Evolutionary conservation across 306 rosid genomes (phyloP).

Genomic region (Castanea crenata): DNA sequence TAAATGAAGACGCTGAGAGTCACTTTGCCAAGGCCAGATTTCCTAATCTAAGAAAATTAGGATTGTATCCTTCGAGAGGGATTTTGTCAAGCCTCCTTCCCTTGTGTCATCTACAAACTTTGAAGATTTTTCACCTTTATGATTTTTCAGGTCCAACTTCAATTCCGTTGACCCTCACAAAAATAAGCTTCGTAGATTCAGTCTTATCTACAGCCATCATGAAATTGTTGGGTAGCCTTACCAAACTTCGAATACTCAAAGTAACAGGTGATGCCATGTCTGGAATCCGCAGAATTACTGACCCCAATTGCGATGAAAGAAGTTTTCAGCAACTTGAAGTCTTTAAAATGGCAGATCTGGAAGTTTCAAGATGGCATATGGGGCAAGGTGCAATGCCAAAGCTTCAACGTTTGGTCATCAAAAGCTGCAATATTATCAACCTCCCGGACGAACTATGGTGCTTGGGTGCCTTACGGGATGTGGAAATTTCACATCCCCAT

Average conservation of each 20-base stretch:
- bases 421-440: too few relatives aligned
- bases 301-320: too few relatives aligned
- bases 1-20: background rate
- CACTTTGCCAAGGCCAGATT: background rate
- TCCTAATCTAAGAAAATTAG: constrained; percentile 18
- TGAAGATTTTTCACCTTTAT: accelerated
- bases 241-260: constrained; percentile 12
- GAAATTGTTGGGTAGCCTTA: constrained; percentile 6
- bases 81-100: background rate
- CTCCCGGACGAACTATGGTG: too few relatives aligned
- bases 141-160: background rate
- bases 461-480: too few relatives aligned
- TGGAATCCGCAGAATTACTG: accelerated
- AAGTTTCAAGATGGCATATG: accelerated
- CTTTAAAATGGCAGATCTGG: too few relatives aligned
- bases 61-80: background rate
- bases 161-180: background rate
- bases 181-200: background rate
- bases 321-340: too few relatives aligned
- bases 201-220: background rate
- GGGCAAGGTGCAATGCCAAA: too few relatives aligned
- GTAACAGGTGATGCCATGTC: accelerated
- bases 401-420: too few relatives aligned
- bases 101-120: background rate
- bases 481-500: too few relatives aligned